Evolutionary conservation across 805 yeast genomes (phyloP), one percentile per base, ranked within the genome.

Genomic region (Candida hispaniensis): DNA sequence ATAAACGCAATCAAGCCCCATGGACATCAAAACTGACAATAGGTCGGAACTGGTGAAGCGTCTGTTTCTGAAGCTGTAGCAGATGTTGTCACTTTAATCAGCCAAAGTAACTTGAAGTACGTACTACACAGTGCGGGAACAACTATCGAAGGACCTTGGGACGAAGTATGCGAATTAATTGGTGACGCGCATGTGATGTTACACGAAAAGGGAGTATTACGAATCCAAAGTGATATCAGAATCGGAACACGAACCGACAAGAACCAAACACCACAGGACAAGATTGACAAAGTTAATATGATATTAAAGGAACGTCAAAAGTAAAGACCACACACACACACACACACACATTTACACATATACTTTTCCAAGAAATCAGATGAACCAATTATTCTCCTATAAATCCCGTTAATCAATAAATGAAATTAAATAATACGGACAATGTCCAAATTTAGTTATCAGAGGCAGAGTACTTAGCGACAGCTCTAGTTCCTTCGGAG

Each of bases 401-500:
- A n/a, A n/a, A 32, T 18, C 36, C 36, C 36, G 36, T 32, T 23
- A 32, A 32, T 28, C 36, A 32, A 32, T 32, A 32, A 32, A 32
- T 28, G 24, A 23, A 32, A 32, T 32, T 23, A 32, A 32, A 32
- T 23, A 12, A 32, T 23, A 23, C 23, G 28, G 6, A 23, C 11
- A 5, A 10, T 18, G 20, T 12, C 20, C n/a, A n/a, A n/a, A 28
- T 28, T 32, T 32, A 32, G 36, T 32, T 32, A 28, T 32, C 36
- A 51, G 52, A 50, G 58, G 94, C 78, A 55, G 94, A 79, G 75
- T 82, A 83, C 71, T 83, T 83, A 64, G 94, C 81, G 55, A 83
- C 94, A 63, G 95, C 93, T 75, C 94, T 81, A 52, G 94, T 83
- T 73, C 96, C 96, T 71, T 86, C 97, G 55, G 94, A 79, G 55